Evolutionary conservation across 208 protist species (phyloP), one percentile per base, ranked within the genome.

Genomic region (Leishmania mexicana): DNA sequence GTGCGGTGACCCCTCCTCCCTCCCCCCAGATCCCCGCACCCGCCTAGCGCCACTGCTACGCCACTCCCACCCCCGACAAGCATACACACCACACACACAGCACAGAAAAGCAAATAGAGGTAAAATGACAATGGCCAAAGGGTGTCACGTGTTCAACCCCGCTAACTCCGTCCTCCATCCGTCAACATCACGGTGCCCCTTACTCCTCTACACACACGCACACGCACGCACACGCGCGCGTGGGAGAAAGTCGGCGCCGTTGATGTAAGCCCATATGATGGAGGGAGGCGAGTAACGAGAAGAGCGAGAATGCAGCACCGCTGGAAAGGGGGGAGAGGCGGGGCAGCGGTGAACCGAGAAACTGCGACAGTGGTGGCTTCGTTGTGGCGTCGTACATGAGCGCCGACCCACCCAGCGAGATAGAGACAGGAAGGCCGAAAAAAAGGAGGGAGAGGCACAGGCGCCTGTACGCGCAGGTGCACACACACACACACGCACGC

Each of bases 401-500:
- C 40, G 28, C 24, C 2, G 13, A 38, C 24, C 0, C 45, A 13
- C 11, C 15, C 67, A 49, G 19, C 19, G 35, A 31, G 19, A 2
- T 10, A 11, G 45, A 47, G 28, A 79, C 58, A 11, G 17, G 31
- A 51, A 17, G 10, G 38, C 38, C 35, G n/a, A 81, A 65, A 64
- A 81, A 72, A 58, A 76, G 35, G 67, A 28, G n/a, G 78, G 54
- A 31, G 15, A 49, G 19, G 13, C 60, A 40, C 60, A 38, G n/a
- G n/a, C 1, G 28, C 60, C 11, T 40, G 2, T 38, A 51, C 21
- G 7, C 75, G 13, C 19, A 13, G 21, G 19, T 40, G 67, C 40
- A 62, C 24, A 62, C 28, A 5, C 15, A 17, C 31, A 11, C 60
- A n/a, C 38, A 45, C 65, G 3, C 35, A 45, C n/a, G 38, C 67